Evolutionary conservation across 2,329 filamentous ascomycete genomes (phyloP).

Genomic region (Exophiala phaeomuriformis): DNA sequence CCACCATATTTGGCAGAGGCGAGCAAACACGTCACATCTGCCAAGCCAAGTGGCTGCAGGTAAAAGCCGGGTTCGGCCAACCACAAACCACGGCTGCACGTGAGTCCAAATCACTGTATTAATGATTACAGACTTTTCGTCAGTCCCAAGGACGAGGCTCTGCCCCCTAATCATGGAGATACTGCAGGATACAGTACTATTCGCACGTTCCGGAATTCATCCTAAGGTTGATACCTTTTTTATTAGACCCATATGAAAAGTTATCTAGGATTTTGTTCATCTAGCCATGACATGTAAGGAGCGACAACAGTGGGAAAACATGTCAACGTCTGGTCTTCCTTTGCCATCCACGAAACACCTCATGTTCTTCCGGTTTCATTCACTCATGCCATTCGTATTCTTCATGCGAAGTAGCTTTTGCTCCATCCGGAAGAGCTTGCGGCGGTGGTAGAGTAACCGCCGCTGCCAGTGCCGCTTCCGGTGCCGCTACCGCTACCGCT

Average conservation of each 20-base stretch:
- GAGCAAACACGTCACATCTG: constrained; percentile 4
- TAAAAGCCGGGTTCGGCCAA: too few species aligned
- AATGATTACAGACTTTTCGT: too few species aligned
- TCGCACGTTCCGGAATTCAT: background rate
- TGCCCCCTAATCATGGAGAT: too few species aligned
- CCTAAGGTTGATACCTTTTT: background rate
- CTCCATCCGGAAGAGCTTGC: background rate
- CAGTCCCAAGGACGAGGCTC: too few species aligned
- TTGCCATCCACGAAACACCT: background rate
- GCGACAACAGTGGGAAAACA: background rate
- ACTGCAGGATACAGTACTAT: background rate
- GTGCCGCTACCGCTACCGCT: background rate
- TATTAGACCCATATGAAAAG: background rate
- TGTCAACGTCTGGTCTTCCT: background rate
- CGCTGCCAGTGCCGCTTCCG: background rate
- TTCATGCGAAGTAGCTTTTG: background rate
- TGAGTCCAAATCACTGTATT: too few species aligned
- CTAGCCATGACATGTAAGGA: constrained; percentile 2
- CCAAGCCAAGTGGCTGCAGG: background rate
- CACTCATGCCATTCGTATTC: background rate
- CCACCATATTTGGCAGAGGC: too few species aligned
- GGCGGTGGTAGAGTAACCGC: background rate
- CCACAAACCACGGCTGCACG: too few species aligned
- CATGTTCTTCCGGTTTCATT: background rate
- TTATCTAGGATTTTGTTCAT: constrained; percentile 1